These are phyloP conservation scores for Fremontodendron californicum DNA, from an alignment of 345 rosid species.

Conservation along the genomic window DNA sequence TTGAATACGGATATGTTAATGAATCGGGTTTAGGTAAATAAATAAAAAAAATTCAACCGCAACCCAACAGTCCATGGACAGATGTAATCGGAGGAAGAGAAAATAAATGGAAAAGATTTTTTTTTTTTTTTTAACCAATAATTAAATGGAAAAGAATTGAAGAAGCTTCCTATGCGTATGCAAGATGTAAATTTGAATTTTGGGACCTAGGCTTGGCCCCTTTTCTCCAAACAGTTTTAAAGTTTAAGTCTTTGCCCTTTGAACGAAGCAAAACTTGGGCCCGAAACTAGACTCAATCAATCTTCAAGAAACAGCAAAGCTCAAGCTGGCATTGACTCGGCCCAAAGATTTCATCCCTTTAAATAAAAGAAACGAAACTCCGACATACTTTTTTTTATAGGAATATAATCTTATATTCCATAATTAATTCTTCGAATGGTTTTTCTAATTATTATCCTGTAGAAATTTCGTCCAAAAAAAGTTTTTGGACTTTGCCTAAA, in stretches of 20 bases:
- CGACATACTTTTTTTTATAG: too few relatives aligned
- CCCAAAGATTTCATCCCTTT: neutral
- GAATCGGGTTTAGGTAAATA: too few relatives aligned
- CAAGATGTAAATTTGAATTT: neutral
- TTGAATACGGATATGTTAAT: too few relatives aligned
- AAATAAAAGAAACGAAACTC: neutral
- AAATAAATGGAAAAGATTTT: too few relatives aligned
- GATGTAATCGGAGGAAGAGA: too few relatives aligned
- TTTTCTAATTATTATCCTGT: neutral
- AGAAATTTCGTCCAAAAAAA: too few relatives aligned
- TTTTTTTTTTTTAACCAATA: too few relatives aligned
- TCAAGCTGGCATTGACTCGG: neutral
- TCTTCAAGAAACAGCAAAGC: conserved; percentile 3
- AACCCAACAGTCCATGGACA: too few relatives aligned
- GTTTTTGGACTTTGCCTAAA: too few relatives aligned
- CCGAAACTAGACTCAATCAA: neutral
- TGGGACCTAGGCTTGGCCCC: neutral
- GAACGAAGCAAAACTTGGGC: neutral
- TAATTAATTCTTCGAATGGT: neutral
- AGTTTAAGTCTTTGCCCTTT: neutral
- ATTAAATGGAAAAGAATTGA: neutral
- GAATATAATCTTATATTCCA: too few relatives aligned
- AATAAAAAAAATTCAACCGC: too few relatives aligned
- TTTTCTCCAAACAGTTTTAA: neutral
- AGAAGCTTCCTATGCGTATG: neutral